phyloP scores from a whole-genome alignment of 768 basidiomycete genomes.

The Termitomyces sp. region DNA sequence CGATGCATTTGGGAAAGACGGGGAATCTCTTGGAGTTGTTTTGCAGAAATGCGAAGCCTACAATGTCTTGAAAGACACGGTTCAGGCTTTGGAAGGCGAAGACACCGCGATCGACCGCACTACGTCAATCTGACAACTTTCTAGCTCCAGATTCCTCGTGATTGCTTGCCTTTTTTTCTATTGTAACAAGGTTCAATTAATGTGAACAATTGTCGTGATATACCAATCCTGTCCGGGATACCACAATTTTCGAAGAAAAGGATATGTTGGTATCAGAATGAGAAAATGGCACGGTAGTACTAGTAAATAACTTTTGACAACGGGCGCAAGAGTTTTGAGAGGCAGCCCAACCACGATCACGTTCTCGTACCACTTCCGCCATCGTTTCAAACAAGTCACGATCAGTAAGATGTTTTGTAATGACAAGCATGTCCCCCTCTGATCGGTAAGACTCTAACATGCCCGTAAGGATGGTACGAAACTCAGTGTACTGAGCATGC shows the following conservation, averaged over 20 bases:
- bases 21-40: slow-evolving; percentile 61
- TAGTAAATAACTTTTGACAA: slow-evolving; percentile 41
- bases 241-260: slow-evolving; percentile 25
- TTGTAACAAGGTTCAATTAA: not conserved
- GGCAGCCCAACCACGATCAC: slow-evolving; percentile 57
- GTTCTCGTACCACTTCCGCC: slow-evolving; percentile 51
- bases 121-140: not conserved
- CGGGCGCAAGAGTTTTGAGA: slow-evolving; percentile 39
- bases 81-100: slow-evolving; percentile 38
- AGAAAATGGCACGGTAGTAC: not conserved
- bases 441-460: slow-evolving; percentile 94
- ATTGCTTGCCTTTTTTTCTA: not conserved
- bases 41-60: slow-evolving; percentile 47
- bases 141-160: slow-evolving; percentile 8
- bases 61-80: slow-evolving; percentile 52
- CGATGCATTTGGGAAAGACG: slow-evolving; percentile 77
- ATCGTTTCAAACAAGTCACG: slow-evolving; percentile 78
- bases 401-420: slow-evolving; percentile 76
- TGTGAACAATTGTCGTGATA: slow-evolving; percentile 44
- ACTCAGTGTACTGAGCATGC: slow-evolving; percentile 80
- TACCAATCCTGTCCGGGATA: slow-evolving; percentile 55
- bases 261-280: slow-evolving; percentile 13
- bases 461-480: slow-evolving; percentile 84
- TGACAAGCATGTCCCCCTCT: slow-evolving; percentile 84
- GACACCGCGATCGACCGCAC: not conserved